Evolutionary conservation across 2,329 filamentous ascomycete genomes (phyloP).

Genomic region (Penicillium frequentans): DNA sequence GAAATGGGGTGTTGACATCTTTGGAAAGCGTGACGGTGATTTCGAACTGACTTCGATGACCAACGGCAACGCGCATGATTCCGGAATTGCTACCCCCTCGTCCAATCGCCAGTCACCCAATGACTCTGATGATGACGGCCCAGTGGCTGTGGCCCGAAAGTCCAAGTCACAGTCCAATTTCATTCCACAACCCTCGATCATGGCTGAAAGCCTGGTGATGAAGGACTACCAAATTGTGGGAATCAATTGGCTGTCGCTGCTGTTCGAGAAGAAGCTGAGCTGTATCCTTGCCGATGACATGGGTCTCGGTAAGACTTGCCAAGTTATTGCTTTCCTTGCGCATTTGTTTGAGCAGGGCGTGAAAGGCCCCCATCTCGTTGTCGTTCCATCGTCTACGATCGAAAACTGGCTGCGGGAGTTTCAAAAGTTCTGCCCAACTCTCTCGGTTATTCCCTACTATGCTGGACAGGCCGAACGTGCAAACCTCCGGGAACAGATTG

Average conservation of each 20-base stretch:
- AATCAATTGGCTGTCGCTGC: slow-evolving; percentile 86
- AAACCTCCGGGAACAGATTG: slow-evolving; percentile 66
- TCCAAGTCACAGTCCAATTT: slow-evolving; percentile 36
- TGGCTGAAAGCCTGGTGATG: slow-evolving; percentile 74
- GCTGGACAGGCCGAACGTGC: slow-evolving; percentile 68
- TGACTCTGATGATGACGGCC: slow-evolving; percentile 44
- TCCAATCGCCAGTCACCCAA: slow-evolving; percentile 33
- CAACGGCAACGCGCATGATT: slow-evolving; percentile 56
- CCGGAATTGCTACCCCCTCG: slow-evolving; percentile 65
- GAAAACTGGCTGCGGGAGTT: slow-evolving; percentile 97
- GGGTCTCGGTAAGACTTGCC: slow-evolving; percentile 92
- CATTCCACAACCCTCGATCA: slow-evolving; percentile 70
- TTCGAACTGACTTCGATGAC: slow-evolving; percentile 59
- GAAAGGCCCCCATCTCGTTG: slow-evolving; percentile 75
- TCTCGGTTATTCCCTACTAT: slow-evolving; percentile 73
- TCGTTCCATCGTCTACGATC: slow-evolving; percentile 89
- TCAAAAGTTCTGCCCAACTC: slow-evolving; percentile 73
- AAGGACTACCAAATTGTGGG: slow-evolving; percentile 95
- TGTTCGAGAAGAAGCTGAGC: slow-evolving; percentile 76
- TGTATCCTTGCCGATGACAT: slow-evolving; percentile 97
- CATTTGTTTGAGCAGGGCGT: slow-evolving; percentile 71
- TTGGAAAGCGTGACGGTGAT: slow-evolving; percentile 61
- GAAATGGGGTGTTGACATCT: slow-evolving; percentile 67
- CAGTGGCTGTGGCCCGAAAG: slow-evolving; percentile 35
- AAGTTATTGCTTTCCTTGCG: slow-evolving; percentile 89